phyloP scores from a whole-genome alignment of 2,329 filamentous ascomycete species.

The Fusarium fracticaudum region DNA sequence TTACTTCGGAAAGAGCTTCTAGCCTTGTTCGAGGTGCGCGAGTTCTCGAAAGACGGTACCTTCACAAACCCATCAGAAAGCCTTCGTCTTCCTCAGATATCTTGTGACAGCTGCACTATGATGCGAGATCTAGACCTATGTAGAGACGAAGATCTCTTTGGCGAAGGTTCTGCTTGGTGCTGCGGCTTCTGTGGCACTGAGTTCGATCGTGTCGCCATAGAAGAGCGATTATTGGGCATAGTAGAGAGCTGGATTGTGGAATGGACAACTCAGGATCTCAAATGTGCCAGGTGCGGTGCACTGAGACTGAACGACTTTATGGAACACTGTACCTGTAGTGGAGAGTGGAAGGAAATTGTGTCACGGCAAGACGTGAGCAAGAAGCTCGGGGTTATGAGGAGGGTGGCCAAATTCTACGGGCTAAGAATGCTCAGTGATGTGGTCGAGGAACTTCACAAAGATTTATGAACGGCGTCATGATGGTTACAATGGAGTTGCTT shows the following conservation, averaged over 20 bases:
- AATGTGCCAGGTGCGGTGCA: constrained; percentile 77
- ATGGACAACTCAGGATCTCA: constrained; percentile 91
- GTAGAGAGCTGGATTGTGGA: constrained; percentile 79
- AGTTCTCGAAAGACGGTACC: constrained; percentile 88
- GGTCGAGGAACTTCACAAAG: constrained; percentile 69
- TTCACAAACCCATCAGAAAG: constrained; percentile 87
- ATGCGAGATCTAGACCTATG: constrained; percentile 91
- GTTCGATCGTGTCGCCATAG: constrained; percentile 81
- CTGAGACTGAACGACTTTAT: constrained; percentile 91
- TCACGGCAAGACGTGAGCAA: constrained; percentile 72
- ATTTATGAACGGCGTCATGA: constrained; percentile 49
- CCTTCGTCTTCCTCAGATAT: constrained; percentile 77
- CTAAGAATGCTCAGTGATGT: constrained; percentile 83
- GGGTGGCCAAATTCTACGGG: constrained; percentile 81
- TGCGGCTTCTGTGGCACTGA: constrained; percentile 80
- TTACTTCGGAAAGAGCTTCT: constrained; percentile 90
- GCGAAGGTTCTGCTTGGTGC: constrained; percentile 67
- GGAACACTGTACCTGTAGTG: constrained; percentile 95
- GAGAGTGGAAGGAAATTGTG: constrained; percentile 80
- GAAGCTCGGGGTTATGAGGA: constrained; percentile 74
- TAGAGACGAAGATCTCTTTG: constrained; percentile 82
- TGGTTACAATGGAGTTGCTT: constrained; percentile 1
- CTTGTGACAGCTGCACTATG: constrained; percentile 91
- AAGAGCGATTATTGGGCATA: constrained; percentile 81
- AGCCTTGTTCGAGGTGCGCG: constrained; percentile 89